Percentiles rank a stretch among this genome's conserved stretches.
Evolutionary conservation across 805 yeast genomes (phyloP).

Genomic region (Ogataea trehalophila): DNA sequence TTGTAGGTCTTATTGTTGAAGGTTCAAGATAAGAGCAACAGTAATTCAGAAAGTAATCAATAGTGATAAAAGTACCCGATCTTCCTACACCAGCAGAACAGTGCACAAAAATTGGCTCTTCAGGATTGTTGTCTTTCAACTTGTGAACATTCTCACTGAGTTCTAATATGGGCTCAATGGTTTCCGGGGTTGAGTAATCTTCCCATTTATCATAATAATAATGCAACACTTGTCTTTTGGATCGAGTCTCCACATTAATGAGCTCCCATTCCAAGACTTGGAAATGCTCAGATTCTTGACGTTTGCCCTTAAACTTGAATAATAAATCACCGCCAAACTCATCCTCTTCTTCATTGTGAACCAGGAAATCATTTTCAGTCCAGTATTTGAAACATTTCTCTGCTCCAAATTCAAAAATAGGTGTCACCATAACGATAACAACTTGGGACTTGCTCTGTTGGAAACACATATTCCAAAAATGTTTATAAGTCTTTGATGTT

Average conservation of each 20-base stretch:
- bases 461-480: conserved; percentile 42
- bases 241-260: conserved; percentile 2
- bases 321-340: conserved; percentile 5
- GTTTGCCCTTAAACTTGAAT: conserved; percentile 4
- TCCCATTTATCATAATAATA: conserved; percentile 41
- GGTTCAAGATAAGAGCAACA: conserved; percentile 8
- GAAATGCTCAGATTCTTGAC: conserved; percentile 1
- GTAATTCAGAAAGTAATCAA: conserved; percentile 34
- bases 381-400: conserved; percentile 41
- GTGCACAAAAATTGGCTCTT: conserved; percentile 38
- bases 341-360: conserved; percentile 1
- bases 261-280: conserved; percentile 17
- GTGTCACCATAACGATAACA: conserved; percentile 70
- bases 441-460: conserved; percentile 28
- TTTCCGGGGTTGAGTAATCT: conserved; percentile 37
- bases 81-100: conserved; percentile 62
- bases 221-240: conserved; percentile 26
- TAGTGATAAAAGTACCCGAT: conserved; percentile 47
- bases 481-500: conserved; percentile 32
- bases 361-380: conserved; percentile 18
- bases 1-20: background rate
- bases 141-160: conserved; percentile 15
- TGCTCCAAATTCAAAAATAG: conserved; percentile 41
- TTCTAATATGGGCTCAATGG: conserved; percentile 28
- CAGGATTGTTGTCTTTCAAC: background rate